These are phyloP conservation scores for Backusella macrospora DNA, from an alignment of 192 early-diverging fungal species.

Conservation along the genomic window DNA sequence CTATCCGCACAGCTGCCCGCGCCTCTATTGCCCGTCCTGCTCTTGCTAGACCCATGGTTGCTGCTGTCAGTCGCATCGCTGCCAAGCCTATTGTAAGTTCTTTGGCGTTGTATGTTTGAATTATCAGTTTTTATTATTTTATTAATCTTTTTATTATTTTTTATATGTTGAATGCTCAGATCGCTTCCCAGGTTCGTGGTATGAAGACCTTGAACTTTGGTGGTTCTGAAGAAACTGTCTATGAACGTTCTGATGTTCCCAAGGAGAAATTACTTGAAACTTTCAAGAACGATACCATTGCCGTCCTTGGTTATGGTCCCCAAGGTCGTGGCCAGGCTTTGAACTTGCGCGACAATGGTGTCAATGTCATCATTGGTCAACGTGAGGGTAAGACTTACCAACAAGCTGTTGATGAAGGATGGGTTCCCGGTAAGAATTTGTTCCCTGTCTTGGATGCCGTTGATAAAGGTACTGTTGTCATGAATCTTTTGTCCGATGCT, in stretches of 20 bases:
- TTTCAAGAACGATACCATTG: no score
- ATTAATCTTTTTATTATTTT: conserved; percentile 90
- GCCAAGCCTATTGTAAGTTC: conserved; percentile 35
- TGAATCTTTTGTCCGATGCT: conserved; percentile 96
- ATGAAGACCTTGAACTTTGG: no score
- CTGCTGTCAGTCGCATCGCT: conserved; percentile 22
- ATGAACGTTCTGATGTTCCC: no score
- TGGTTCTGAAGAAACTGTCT: no score
- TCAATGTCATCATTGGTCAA: conserved; percentile 95
- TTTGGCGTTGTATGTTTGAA: no score
- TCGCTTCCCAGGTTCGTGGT: conserved; percentile 88
- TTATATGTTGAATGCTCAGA: conserved; percentile 53
- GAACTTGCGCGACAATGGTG: conserved; percentile 94
- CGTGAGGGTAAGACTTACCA: conserved; percentile 91
- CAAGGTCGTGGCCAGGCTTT: no score
- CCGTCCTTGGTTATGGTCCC: no score
- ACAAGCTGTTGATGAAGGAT: conserved; percentile 90
- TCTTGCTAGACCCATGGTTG: conserved; percentile 31
- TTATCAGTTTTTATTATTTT: not conserved
- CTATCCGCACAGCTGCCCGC: conserved; percentile 40
- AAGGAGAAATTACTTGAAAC: no score
- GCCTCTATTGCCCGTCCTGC: conserved; percentile 31
- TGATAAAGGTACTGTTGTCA: conserved; percentile 87
- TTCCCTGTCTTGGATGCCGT: conserved; percentile 92
- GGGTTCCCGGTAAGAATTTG: conserved; percentile 94